Conservation (phyloP, 441 rosid genomes). For the Euphorbia schlechtendalii region DNA sequence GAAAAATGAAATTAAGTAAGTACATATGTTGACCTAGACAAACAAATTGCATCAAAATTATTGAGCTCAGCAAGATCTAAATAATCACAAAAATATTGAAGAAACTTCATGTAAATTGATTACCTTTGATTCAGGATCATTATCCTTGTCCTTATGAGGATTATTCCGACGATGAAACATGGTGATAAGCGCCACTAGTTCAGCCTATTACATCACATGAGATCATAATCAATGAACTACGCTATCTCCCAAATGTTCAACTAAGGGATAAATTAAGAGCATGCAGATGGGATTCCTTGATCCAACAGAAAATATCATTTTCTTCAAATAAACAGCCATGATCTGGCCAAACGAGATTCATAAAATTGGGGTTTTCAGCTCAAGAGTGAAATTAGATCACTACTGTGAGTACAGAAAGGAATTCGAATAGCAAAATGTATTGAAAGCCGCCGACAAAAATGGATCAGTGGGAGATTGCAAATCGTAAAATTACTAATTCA, state of each 20-base stretch:
- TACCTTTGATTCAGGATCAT: constrained; percentile 66
- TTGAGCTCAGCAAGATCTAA: not conserved
- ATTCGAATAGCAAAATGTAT: too few species aligned
- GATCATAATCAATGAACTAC: constrained; percentile 1
- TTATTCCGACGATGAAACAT: constrained; percentile 63
- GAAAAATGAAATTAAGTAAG: not conserved
- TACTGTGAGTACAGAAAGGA: not conserved
- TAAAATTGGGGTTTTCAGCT: not conserved
- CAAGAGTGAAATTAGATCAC: not conserved
- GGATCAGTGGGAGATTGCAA: not conserved
- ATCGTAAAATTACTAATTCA: not conserved
- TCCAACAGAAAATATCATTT: not conserved
- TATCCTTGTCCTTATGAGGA: constrained; percentile 43
- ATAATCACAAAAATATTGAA: not conserved
- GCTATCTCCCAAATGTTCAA: not conserved
- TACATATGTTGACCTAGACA: not conserved
- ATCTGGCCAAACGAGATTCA: not conserved
- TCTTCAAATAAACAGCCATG: not conserved
- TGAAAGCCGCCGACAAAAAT: not conserved
- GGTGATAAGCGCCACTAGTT: constrained; percentile 16
- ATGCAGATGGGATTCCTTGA: not conserved
- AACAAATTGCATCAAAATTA: not conserved
- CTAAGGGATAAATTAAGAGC: not conserved
- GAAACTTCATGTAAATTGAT: constrained; percentile 8
- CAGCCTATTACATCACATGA: constrained; percentile 15